A percentile compares a stretch with the other conserved stretches of the same genome.
These are phyloP conservation scores for Aspergillus pseudonomiae DNA, from an alignment of 2,329 filamentous ascomycete genomes.

Conservation along the genomic window DNA sequence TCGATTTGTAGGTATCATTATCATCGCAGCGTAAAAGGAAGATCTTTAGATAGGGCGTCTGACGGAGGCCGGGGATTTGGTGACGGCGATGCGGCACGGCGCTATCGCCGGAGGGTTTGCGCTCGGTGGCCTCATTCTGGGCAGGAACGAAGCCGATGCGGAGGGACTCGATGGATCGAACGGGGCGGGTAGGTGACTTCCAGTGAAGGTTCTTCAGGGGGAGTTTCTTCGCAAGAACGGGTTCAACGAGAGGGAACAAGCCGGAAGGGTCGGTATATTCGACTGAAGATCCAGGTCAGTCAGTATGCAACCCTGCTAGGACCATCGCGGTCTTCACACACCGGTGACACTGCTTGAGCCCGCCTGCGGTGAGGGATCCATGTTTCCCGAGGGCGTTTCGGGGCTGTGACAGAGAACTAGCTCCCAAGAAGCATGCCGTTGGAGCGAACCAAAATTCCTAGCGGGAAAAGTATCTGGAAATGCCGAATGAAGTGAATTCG, in stretches of 20 bases:
- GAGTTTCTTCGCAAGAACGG: constrained; percentile 75
- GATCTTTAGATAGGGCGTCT: constrained; percentile 91
- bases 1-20: constrained; percentile 87
- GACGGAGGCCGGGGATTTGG: constrained; percentile 90
- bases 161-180: constrained; percentile 90
- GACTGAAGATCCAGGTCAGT: constrained; percentile 56
- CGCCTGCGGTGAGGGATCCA: constrained; percentile 50
- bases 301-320: background rate
- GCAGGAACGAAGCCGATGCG: constrained; percentile 83
- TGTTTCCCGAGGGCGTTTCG: constrained; percentile 37
- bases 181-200: constrained; percentile 89
- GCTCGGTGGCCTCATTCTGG: constrained; percentile 46
- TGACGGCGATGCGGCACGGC: constrained; percentile 67
- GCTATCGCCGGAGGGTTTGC: constrained; percentile 41
- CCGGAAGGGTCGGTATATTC: constrained; percentile 95
- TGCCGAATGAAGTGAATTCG: background rate
- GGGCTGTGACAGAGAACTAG: constrained; percentile 22
- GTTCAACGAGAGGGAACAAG: constrained; percentile 79
- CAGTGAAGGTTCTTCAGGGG: constrained; percentile 92
- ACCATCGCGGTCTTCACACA: constrained; percentile 39
- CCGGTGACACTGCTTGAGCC: constrained; percentile 76
- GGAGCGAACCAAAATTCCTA: constrained; percentile 7
- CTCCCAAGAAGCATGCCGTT: constrained; percentile 33
- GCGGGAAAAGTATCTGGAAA: background rate
- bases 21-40: constrained; percentile 91